Percentiles rank a stretch among this genome's conserved stretches.
Conservation (phyloP, 352 stramenopile species). For the Globisporangium spinosum region DNA sequence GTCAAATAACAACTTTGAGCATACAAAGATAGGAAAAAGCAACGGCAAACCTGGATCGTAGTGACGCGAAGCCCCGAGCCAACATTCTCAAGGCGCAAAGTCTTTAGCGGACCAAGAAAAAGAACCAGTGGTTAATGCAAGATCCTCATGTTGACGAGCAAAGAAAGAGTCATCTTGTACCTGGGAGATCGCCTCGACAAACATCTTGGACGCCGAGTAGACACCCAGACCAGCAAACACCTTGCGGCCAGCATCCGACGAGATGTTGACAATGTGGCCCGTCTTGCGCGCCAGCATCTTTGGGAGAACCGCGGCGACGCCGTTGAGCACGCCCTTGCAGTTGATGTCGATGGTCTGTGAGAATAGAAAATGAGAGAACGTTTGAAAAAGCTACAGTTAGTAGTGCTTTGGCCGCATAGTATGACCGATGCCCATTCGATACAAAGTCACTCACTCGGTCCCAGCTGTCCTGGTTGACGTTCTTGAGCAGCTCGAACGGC, state of each 20-base stretch:
- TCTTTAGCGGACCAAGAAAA: slow-evolving; percentile 11
- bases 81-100: slow-evolving; percentile 81
- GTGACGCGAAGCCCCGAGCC: slow-evolving; percentile 86
- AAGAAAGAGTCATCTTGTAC: neutral
- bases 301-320: slow-evolving; percentile 68
- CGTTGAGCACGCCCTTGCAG: slow-evolving; percentile 90
- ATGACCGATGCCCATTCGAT: neutral
- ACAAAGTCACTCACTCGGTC: slow-evolving; percentile 31
- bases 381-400: too few relatives aligned
- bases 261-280: slow-evolving; percentile 87
- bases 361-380: neutral
- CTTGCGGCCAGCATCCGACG: slow-evolving; percentile 78
- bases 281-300: slow-evolving; percentile 72
- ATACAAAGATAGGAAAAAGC: neutral
- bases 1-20: neutral
- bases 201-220: slow-evolving; percentile 91
- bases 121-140: neutral
- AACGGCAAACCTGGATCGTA: slow-evolving; percentile 52
- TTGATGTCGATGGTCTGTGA: slow-evolving; percentile 89
- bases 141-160: neutral
- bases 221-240: slow-evolving; percentile 82
- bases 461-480: slow-evolving; percentile 90
- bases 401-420: too few relatives aligned
- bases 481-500: slow-evolving; percentile 90
- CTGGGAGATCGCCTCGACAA: slow-evolving; percentile 89